Conservation (phyloP, 495 filamentous ascomycete species). For the Xylaria sp. region DNA sequence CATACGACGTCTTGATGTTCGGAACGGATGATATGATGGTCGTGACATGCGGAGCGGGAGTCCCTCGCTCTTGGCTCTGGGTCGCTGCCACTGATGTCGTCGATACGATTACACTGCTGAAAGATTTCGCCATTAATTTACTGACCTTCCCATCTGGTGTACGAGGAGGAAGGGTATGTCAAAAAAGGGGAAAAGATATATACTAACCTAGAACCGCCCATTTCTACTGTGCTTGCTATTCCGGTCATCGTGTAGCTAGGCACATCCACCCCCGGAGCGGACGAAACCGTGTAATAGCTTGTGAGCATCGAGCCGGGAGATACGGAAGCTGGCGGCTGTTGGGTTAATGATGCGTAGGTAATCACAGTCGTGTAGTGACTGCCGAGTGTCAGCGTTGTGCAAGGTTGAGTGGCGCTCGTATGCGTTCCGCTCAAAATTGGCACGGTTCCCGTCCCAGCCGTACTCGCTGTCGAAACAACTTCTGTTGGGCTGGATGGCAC, state of each 20-base stretch:
- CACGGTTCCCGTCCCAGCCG: neutral
- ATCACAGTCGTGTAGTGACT: constrained; percentile 38
- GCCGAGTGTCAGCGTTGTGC: constrained; percentile 37
- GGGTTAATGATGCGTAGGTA: constrained; percentile 35
- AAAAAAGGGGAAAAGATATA: constrained; percentile 20
- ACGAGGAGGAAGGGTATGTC: constrained; percentile 8
- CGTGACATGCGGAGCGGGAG: neutral
- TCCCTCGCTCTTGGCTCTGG: neutral
- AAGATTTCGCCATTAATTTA: neutral
- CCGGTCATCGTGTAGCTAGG: constrained; percentile 39
- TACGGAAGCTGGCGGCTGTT: constrained; percentile 27
- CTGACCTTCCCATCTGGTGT: neutral
- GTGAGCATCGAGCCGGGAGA: constrained; percentile 21
- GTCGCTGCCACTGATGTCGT: neutral
- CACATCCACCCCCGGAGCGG: constrained; percentile 27
- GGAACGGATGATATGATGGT: too few relatives aligned
- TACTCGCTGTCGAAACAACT: neutral
- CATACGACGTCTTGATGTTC: neutral
- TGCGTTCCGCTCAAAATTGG: constrained; percentile 19
- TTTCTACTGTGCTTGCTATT: constrained; percentile 30
- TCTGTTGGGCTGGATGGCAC: constrained; percentile 18
- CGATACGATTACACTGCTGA: neutral
- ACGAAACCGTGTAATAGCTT: constrained; percentile 19
- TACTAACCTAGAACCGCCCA: constrained; percentile 35
- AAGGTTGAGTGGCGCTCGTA: constrained; percentile 23